Percentiles rank a stretch among this genome's conserved stretches.
Evolutionary conservation across 371 early-diverging fungal genomes (phyloP).

Genomic region (Entomophthora muscae): DNA sequence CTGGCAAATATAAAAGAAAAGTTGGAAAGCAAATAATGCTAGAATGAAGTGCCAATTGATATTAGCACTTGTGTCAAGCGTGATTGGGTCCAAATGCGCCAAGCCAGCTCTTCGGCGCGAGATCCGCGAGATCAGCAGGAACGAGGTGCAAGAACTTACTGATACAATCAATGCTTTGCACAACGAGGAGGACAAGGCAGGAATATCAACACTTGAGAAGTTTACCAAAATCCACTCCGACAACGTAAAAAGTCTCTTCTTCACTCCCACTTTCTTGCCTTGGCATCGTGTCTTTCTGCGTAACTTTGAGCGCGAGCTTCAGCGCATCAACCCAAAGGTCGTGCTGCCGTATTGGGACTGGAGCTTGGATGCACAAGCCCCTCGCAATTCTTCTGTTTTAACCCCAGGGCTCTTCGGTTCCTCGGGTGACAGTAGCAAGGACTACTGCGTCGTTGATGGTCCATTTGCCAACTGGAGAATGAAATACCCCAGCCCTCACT

Average conservation of each 20-base stretch:
- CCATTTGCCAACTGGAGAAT: constrained; percentile 2
- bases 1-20: too few species aligned
- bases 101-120: neutral
- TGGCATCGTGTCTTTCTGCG: too few species aligned
- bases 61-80: too few species aligned
- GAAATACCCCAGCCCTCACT: constrained; percentile 11
- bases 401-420: neutral
- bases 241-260: constrained; percentile 8
- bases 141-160: neutral
- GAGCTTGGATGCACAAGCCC: neutral
- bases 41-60: too few species aligned
- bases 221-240: neutral
- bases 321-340: constrained; percentile 8
- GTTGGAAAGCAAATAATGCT: too few species aligned
- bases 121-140: constrained; percentile 3
- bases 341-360: constrained; percentile 10
- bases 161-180: neutral
- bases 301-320: too few species aligned
- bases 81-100: too few species aligned
- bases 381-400: constrained; percentile 1
- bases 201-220: neutral
- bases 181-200: neutral
- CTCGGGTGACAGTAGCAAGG: neutral
- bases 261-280: constrained; percentile 15
- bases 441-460: neutral